phyloP scores from a whole-genome alignment of 2,329 filamentous ascomycete genomes.

The Fusarium multiceps region DNA sequence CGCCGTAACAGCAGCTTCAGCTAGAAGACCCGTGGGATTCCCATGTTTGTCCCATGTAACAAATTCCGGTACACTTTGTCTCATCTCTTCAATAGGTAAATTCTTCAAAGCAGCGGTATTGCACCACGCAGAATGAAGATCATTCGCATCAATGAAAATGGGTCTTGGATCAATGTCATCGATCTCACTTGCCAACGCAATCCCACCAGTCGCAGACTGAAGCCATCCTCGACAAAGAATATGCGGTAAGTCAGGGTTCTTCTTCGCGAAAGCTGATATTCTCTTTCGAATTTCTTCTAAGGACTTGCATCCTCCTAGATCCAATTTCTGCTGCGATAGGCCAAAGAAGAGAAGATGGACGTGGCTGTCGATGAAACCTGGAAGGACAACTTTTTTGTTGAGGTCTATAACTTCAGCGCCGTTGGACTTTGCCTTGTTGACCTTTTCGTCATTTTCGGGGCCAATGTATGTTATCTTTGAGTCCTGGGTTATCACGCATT shows the following conservation, averaged over 20 bases:
- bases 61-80: constrained; percentile 56
- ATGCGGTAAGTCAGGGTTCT: constrained; percentile 55
- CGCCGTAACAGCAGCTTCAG: constrained; percentile 57
- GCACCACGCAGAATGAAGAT: constrained; percentile 64
- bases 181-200: constrained; percentile 54
- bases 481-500: constrained; percentile 15
- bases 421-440: background rate
- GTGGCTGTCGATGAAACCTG: constrained; percentile 64
- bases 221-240: constrained; percentile 63
- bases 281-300: constrained; percentile 57
- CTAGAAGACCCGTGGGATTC: constrained; percentile 58
- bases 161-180: constrained; percentile 62
- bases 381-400: constrained; percentile 52
- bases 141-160: constrained; percentile 63
- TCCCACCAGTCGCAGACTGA: constrained; percentile 52
- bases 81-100: constrained; percentile 55
- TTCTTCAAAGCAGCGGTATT: constrained; percentile 60
- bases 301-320: constrained; percentile 55
- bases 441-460: background rate
- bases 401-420: constrained; percentile 45
- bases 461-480: constrained; percentile 27
- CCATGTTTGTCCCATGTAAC: constrained; percentile 58
- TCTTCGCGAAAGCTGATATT: constrained; percentile 54
- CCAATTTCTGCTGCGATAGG: constrained; percentile 59
- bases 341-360: constrained; percentile 63